Evolutionary conservation across 805 yeast species (phyloP).

Genomic region (Sugiyamaella boreocaroliniensis): DNA sequence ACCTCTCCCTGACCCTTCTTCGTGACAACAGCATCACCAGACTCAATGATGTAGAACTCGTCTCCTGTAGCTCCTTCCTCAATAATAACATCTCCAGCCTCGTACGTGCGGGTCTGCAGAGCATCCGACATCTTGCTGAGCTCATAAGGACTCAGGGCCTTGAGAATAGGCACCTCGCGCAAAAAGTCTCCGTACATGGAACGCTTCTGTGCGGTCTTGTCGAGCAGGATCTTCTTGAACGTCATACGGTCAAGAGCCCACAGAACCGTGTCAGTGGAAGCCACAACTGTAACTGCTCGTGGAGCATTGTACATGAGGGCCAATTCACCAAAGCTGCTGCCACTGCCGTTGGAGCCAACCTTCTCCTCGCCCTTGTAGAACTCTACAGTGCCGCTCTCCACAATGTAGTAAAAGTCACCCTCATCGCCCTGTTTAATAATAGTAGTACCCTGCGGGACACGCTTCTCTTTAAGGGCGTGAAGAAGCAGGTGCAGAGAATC

Average conservation of each 20-base stretch:
- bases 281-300: constrained; percentile 89
- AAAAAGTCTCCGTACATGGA: constrained; percentile 83
- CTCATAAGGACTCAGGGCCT: constrained; percentile 67
- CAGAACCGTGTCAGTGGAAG: constrained; percentile 61
- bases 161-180: constrained; percentile 76
- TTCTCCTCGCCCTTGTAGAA: constrained; percentile 63
- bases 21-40: constrained; percentile 74
- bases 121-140: constrained; percentile 94
- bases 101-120: constrained; percentile 65
- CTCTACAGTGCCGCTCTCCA: constrained; percentile 80
- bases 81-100: constrained; percentile 67
- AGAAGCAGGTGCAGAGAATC: constrained; percentile 72
- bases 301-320: constrained; percentile 97
- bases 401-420: constrained; percentile 85
- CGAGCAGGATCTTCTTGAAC: constrained; percentile 83
- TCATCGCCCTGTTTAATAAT: constrained; percentile 89
- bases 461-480: constrained; percentile 73
- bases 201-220: constrained; percentile 86
- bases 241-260: constrained; percentile 95
- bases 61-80: constrained; percentile 83
- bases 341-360: constrained; percentile 73
- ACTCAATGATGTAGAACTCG: constrained; percentile 65
- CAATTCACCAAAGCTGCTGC: constrained; percentile 91
- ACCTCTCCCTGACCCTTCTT: constrained; percentile 51
- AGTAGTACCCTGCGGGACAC: constrained; percentile 49